A percentile compares a stretch with the other conserved stretches of the same genome.
phyloP scores from a whole-genome alignment of 768 basidiomycete genomes.

The Erythrobasidium yunnanense region DNA sequence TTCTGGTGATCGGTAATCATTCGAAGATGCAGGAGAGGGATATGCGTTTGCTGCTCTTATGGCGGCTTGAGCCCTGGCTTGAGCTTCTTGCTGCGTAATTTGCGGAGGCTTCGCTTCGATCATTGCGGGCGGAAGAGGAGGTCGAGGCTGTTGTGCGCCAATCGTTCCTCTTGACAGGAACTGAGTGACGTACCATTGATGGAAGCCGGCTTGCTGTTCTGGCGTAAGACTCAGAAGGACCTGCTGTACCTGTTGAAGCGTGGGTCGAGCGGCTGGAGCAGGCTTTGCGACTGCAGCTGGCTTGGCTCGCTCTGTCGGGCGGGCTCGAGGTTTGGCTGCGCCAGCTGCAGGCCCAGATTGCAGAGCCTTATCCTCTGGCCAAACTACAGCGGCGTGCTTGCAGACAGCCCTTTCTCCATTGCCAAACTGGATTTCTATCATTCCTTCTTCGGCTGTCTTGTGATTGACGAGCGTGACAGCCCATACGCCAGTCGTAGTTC shows the following conservation, averaged over 20 bases:
- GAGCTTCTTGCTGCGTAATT: not conserved
- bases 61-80: not conserved
- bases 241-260: not conserved
- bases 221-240: not conserved
- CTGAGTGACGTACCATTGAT: not conserved
- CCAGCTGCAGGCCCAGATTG: not conserved
- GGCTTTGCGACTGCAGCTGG: no score
- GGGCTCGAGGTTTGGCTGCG: not conserved
- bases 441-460: constrained; percentile 52
- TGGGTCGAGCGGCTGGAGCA: no score
- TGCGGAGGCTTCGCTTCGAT: not conserved
- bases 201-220: not conserved
- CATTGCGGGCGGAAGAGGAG: no score
- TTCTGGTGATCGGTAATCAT: no score
- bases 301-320: not conserved
- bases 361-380: not conserved
- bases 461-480: constrained; percentile 70
- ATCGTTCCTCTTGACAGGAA: no score
- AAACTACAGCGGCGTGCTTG: constrained; percentile 28
- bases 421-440: constrained; percentile 67
- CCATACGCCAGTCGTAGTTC: constrained; percentile 70
- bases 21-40: no score
- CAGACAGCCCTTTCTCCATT: constrained; percentile 28
- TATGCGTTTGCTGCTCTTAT: no score
- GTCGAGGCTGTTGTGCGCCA: no score